Base-by-base conservation (phyloP, 495 filamentous ascomycete species). In the Talaromyces adpressus region DNA sequence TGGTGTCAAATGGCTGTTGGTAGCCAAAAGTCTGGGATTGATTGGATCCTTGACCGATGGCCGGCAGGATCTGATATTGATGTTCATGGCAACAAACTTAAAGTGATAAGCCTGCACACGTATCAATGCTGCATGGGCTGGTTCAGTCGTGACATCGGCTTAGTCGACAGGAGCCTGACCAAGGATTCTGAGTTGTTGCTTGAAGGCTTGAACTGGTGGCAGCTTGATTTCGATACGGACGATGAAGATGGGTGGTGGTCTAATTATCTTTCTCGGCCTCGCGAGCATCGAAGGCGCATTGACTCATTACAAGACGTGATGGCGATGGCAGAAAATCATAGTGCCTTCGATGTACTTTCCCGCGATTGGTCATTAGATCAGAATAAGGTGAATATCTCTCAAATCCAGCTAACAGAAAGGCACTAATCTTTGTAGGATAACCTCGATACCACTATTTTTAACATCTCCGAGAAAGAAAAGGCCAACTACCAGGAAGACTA, bases 1-100 rank as follows among this genome's bases (percentile, higher is more conserved):
- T 97, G 92, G 92, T 98, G 95, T 68, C 94, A 97, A 74, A 92
- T 98, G 74, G 92, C 85, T 0, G 85, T 98, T 27, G 95, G 95
- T n/a, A 93, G 95, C 68, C 80, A 85, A 14, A 90, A 90, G 70
- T 88, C 90, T 1, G 93, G 93, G 2, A 80, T 96, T 25, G 91
- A 94, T 59, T 99, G 95, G 95, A 88, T 94, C 62, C 66, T 90
- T 84, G 73, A 87, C 81, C 59, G 81, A 45, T 93, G 86, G 85
- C 89, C 91, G 16, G 83, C 77, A 23, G 87, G 89, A 0, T 70
- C 76, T 4, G 90, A 93, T 69, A 67, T 89, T 3, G 87, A 93
- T 66, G 75, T 81, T 18, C 70, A 87, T 54, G 87, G 87, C 3
- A 77, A 89, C 51, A 80, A 74, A 11, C 78, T 92, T 14, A 84